Evolutionary conservation across 2,329 filamentous ascomycete genomes (phyloP).

Genomic region (Lachnellula arida): DNA sequence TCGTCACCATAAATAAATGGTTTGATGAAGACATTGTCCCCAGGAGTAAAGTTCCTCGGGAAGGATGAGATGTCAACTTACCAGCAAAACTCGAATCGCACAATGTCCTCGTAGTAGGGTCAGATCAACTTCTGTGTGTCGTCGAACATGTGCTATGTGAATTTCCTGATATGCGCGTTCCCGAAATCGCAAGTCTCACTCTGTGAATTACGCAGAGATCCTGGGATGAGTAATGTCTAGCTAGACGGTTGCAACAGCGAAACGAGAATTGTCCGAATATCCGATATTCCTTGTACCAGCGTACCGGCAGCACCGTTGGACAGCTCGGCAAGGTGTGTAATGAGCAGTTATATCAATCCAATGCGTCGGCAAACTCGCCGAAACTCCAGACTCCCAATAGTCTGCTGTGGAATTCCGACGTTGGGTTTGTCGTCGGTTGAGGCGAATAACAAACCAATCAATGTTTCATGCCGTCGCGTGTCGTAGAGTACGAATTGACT

Average conservation of each 20-base stretch:
- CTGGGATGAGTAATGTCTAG: constrained; percentile 1
- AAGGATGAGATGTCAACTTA: constrained; percentile 8
- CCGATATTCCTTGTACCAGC: constrained; percentile 21
- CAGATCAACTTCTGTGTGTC: background rate
- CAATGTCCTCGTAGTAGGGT: background rate
- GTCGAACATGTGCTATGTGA: constrained; percentile 6
- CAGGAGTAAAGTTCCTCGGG: background rate
- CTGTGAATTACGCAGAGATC: background rate
- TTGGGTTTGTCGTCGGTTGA: background rate
- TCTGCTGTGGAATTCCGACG: background rate
- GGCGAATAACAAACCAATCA: background rate
- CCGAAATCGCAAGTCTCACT: constrained; percentile 6
- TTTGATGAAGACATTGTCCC: constrained; percentile 7
- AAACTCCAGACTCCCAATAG: background rate
- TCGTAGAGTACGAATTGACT: background rate
- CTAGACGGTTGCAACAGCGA: constrained; percentile 12
- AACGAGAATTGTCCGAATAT: constrained; percentile 21
- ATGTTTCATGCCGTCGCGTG: background rate
- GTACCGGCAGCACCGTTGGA: constrained; percentile 21
- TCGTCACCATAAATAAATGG: background rate
- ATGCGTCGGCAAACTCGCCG: constrained; percentile 10
- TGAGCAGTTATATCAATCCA: constrained; percentile 10
- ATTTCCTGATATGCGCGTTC: constrained; percentile 16
- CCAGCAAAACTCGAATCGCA: constrained; percentile 5
- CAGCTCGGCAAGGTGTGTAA: constrained; percentile 12